These are phyloP conservation scores for Aegilops bicornis DNA, from an alignment of 176 grass and related monocot genomes.

Conservation along the genomic window DNA sequence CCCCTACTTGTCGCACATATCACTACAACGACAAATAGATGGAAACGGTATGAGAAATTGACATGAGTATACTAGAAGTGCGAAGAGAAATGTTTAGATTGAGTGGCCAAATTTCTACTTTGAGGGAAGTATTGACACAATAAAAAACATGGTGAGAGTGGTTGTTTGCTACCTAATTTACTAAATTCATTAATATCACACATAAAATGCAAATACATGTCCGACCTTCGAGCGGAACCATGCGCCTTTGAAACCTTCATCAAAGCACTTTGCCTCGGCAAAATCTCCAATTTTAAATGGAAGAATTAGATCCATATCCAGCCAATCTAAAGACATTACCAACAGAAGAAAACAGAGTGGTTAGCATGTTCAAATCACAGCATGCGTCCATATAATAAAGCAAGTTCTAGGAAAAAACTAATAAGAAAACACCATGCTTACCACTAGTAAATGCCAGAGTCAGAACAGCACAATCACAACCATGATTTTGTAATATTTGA, in stretches of 20 bases:
- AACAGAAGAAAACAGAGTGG: background rate
- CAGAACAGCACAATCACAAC: background rate
- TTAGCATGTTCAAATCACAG: background rate
- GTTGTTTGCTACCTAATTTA: background rate
- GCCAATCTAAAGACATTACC: constrained; percentile 1
- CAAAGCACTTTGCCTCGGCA: constrained; percentile 40
- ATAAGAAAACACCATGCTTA: background rate
- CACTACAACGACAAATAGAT: background rate
- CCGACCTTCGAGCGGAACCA: constrained; percentile 81
- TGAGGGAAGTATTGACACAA: no score
- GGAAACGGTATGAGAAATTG: background rate
- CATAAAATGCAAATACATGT: no score
- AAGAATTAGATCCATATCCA: constrained; percentile 53
- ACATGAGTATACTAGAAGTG: background rate
- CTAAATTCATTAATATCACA: background rate
- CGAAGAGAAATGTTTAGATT: background rate
- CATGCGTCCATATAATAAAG: background rate
- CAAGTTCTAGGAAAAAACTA: background rate
- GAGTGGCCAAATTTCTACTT: background rate
- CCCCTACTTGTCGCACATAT: no score
- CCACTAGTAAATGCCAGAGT: background rate
- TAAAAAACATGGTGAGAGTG: background rate
- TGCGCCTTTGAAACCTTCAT: constrained; percentile 37
- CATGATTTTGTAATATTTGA: background rate
- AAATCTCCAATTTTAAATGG: constrained; percentile 52